Evolutionary conservation across 495 filamentous ascomycete genomes (phyloP).

Genomic region (Penicillium riverlandense): DNA sequence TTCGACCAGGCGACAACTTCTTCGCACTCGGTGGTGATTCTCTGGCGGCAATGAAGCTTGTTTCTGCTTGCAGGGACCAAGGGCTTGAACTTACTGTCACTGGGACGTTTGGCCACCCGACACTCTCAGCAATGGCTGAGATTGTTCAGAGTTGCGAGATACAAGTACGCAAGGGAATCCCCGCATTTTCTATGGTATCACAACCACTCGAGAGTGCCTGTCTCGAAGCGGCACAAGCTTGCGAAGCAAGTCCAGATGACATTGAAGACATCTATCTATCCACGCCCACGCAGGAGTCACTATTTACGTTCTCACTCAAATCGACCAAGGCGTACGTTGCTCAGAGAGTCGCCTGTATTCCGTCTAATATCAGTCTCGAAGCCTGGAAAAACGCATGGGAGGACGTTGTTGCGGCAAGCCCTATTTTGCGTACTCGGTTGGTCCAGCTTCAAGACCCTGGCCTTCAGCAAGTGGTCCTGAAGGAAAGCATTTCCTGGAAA

Average conservation of each 20-base stretch:
- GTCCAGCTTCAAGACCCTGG: slow-evolving; percentile 47
- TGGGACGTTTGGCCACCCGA: slow-evolving; percentile 39
- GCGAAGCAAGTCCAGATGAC: slow-evolving; percentile 15
- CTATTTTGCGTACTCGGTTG: slow-evolving; percentile 54
- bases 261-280: slow-evolving; percentile 53
- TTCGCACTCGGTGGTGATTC: slow-evolving; percentile 59
- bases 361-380: slow-evolving; percentile 19
- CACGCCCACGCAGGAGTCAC: slow-evolving; percentile 57
- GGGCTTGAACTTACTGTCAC: slow-evolving; percentile 29
- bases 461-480: slow-evolving; percentile 51
- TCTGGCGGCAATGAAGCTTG: slow-evolving; percentile 49
- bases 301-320: slow-evolving; percentile 54
- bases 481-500: slow-evolving; percentile 36
- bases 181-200: slow-evolving; percentile 29
- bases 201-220: slow-evolving; percentile 21
- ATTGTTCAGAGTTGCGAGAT: slow-evolving; percentile 8
- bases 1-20: slow-evolving; percentile 40
- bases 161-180: slow-evolving; percentile 7
- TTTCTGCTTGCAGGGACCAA: slow-evolving; percentile 25
- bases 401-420: slow-evolving; percentile 29
- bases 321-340: slow-evolving; percentile 52
- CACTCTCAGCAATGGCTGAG: slow-evolving; percentile 35
- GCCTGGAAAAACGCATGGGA: slow-evolving; percentile 46
- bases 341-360: slow-evolving; percentile 40
- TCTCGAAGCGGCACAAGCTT: slow-evolving; percentile 20